Percentiles rank a stretch among this genome's conserved stretches.
phyloP scores from a whole-genome alignment of 805 yeast species.

The Teunomyces barrocoloradensis region DNA sequence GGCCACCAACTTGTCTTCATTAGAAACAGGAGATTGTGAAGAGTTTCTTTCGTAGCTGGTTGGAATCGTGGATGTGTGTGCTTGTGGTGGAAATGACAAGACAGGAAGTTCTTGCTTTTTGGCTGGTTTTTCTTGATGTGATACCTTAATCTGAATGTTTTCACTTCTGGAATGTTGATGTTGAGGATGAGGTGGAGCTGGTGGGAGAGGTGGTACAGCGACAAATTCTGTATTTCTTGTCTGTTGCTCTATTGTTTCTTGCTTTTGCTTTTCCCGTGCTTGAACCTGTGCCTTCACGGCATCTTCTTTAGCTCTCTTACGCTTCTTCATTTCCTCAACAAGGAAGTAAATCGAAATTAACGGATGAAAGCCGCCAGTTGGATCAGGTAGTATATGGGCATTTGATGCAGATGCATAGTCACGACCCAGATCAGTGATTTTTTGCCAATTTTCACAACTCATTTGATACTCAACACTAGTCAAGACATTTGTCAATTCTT shows the following conservation, averaged over 20 bases:
- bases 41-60: constrained; percentile 11
- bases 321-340: constrained; percentile 77
- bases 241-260: constrained; percentile 6
- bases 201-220: constrained; percentile 6
- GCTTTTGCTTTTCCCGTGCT: constrained; percentile 15
- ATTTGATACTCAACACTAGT: constrained; percentile 63
- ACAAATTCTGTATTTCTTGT: constrained; percentile 6
- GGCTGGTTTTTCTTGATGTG: not conserved
- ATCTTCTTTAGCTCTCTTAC: constrained; percentile 62
- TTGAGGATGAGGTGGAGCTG: constrained; percentile 5
- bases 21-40: constrained; percentile 13
- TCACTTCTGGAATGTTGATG: not conserved
- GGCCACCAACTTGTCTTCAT: constrained; percentile 4
- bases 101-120: constrained; percentile 14
- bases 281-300: constrained; percentile 31
- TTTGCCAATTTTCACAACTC: constrained; percentile 63
- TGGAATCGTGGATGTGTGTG: constrained; percentile 31
- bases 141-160: not conserved
- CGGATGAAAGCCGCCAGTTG: constrained; percentile 87
- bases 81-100: constrained; percentile 37
- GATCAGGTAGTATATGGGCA: constrained; percentile 53
- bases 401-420: constrained; percentile 35
- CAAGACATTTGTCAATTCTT: constrained; percentile 56
- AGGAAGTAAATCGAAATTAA: constrained; percentile 80
- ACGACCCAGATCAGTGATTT: constrained; percentile 36